These are phyloP conservation scores for Cladorrhinum samala DNA, from an alignment of 495 filamentous ascomycete genomes.

Conservation along the genomic window DNA sequence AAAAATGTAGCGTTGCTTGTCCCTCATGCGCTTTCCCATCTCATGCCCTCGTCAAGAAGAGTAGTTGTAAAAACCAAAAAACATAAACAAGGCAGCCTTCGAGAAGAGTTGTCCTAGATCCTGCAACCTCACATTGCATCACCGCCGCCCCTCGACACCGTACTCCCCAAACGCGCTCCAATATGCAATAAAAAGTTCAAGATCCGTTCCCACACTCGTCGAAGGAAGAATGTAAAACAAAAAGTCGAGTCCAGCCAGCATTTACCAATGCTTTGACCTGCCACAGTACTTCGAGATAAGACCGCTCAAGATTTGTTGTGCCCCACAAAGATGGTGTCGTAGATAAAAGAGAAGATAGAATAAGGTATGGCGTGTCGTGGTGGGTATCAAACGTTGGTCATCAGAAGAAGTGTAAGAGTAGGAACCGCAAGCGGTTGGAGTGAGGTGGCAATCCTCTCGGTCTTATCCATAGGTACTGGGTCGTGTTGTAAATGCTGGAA, in stretches of 20 bases:
- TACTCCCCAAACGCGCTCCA: background rate
- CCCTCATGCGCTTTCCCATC: background rate
- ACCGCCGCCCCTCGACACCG: too few species aligned
- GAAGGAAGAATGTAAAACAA: slow-evolving; percentile 10
- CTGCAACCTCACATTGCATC: too few species aligned
- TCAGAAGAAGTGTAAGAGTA: background rate
- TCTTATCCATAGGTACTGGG: background rate
- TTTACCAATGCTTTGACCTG: background rate
- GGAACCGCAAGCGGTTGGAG: background rate
- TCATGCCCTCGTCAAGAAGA: slow-evolving; percentile 11
- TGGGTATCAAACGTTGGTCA: background rate
- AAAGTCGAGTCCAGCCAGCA: slow-evolving; percentile 5
- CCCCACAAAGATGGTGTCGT: background rate
- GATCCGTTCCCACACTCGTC: background rate
- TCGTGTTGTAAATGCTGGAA: background rate
- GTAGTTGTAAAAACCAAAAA: slow-evolving; percentile 7
- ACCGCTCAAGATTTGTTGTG: background rate
- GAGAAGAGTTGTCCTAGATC: slow-evolving; percentile 1
- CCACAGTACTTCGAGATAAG: background rate
- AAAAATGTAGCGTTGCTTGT: background rate
- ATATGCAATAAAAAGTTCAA: background rate
- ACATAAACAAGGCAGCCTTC: slow-evolving; percentile 5
- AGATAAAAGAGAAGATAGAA: background rate
- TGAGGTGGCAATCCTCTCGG: background rate
- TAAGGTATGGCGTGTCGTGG: background rate